Evolutionary conservation across 164 flowering plant species (phyloP), one percentile per base, ranked within the genome.

Genomic region (Sedum album): DNA sequence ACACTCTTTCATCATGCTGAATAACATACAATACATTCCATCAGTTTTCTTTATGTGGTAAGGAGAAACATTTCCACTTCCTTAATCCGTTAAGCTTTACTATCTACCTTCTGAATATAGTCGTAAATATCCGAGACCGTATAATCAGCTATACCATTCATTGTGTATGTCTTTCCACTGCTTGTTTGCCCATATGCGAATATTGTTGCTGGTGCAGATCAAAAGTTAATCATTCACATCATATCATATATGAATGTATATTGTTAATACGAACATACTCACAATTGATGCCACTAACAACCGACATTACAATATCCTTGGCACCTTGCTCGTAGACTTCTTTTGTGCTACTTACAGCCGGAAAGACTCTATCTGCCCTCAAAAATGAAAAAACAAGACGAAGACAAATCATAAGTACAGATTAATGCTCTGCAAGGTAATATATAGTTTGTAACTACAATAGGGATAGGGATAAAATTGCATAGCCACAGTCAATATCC

Each of bases 111-210:
- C 57, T 77, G 60, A 36, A 85, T 77, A 67, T 85, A 80, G 63
- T 77, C 78, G 71, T 78, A 87, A 69, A 87, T 82, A 74, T 87
- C 91, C 30, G 82, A 77, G 11, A 87, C 71, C 35, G 87, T 68
- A 39, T 79, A 76, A 41, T 83, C 86, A 0, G 87, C 82, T 42
- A 87, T 79, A 44, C 91, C 88, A 71, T 66, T 67, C 89, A 87
- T 87, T 87, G 77, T 87, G 77, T 81, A 85, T 26, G 49, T 66
- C 18, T 66, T 66, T 41, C 51, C 68, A 41, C 68, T 66, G 51
- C 68, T 66, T 66, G 68, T 86, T 71, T 87, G 91, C 53, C 91
- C 91, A 72, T 87, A 87, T 28, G 87, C 89, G 73, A 87, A 87
- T 62, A 85, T 76, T 67, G 79, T 83, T 13, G 91, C 91, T 87